Evolutionary conservation across 805 yeast genomes (phyloP).

Genomic region (Wickerhamomyces kurtzmanii): DNA sequence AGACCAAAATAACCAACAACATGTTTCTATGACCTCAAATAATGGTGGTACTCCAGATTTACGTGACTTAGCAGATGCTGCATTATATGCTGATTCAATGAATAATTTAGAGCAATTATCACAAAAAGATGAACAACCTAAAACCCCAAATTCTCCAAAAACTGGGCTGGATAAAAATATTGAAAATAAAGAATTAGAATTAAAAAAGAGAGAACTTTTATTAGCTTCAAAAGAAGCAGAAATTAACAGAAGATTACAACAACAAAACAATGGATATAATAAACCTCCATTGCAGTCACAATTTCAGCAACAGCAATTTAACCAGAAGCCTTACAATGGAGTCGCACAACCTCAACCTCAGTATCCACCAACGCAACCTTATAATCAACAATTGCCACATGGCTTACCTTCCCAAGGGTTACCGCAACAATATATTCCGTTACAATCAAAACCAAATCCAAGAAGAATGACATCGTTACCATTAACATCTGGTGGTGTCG

Average conservation of each 20-base stretch:
- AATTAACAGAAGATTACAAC: conserved; percentile 13
- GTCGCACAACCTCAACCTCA: conserved; percentile 14
- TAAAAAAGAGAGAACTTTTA: conserved; percentile 15
- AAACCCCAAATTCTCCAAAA: conserved; percentile 17
- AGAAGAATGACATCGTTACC: no score
- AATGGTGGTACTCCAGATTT: conserved; percentile 19
- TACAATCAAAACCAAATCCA: conserved; percentile 5
- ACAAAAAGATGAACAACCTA: conserved; percentile 17
- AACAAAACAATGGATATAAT: conserved; percentile 4
- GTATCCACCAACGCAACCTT: conserved; percentile 4
- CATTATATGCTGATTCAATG: conserved; percentile 11
- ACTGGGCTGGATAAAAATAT: conserved; percentile 5
- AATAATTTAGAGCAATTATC: conserved; percentile 5
- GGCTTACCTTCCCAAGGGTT: conserved; percentile 9
- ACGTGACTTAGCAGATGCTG: conserved; percentile 15
- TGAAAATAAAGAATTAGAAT: conserved; percentile 15
- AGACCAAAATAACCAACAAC: no score
- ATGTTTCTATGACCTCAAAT: no score
- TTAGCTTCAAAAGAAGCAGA: conserved; percentile 14
- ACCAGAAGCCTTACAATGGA: no score
- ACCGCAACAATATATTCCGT: conserved; percentile 9
- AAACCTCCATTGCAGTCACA: conserved; percentile 6
- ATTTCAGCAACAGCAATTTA: conserved; percentile 4
- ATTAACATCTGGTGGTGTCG: no score
- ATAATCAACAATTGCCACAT: conserved; percentile 4